A percentile compares a stretch with the other conserved stretches of the same genome.
phyloP scores from a whole-genome alignment of 148 eudicot genomes.

The Beta vulgaris region DNA sequence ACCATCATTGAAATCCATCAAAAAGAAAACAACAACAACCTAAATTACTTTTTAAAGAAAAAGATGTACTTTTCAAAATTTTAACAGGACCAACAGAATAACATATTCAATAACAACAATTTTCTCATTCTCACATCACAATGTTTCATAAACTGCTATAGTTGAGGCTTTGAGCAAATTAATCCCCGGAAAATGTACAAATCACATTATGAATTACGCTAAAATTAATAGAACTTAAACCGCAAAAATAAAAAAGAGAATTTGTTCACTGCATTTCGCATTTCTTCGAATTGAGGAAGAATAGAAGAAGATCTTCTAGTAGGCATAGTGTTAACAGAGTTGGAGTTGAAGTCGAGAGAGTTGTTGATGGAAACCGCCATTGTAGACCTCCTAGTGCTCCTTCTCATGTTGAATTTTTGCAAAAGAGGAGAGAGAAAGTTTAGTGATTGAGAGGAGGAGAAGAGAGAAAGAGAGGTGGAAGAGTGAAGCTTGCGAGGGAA shows the following conservation, averaged over 20 bases:
- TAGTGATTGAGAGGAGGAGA: not conserved
- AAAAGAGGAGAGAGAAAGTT: not conserved
- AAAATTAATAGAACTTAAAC: not conserved
- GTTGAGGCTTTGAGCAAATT: no score
- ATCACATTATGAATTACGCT: not conserved
- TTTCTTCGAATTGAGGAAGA: constrained; percentile 14
- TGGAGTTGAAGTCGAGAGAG: constrained; percentile 19
- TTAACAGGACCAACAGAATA: not conserved
- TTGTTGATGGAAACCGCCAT: constrained; percentile 32
- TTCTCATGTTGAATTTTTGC: constrained; percentile 12
- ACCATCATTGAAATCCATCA: no score
- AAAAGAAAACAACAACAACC: no score
- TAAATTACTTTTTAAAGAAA: no score
- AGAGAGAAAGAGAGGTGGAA: not conserved
- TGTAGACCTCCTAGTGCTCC: constrained; percentile 28
- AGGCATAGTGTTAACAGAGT: not conserved
- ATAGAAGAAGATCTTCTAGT: constrained; percentile 28
- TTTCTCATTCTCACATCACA: not conserved
- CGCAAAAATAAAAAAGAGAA: not conserved
- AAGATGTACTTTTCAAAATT: not conserved
- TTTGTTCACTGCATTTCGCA: constrained; percentile 3
- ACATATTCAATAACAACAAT: no score
- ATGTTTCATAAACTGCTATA: not conserved
- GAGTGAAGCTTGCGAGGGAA: constrained; percentile 30
- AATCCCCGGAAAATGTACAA: not conserved